These are phyloP conservation scores for Tolypocladium cylindrosporum DNA, from an alignment of 2,329 filamentous ascomycete genomes.

Conservation along the genomic window DNA sequence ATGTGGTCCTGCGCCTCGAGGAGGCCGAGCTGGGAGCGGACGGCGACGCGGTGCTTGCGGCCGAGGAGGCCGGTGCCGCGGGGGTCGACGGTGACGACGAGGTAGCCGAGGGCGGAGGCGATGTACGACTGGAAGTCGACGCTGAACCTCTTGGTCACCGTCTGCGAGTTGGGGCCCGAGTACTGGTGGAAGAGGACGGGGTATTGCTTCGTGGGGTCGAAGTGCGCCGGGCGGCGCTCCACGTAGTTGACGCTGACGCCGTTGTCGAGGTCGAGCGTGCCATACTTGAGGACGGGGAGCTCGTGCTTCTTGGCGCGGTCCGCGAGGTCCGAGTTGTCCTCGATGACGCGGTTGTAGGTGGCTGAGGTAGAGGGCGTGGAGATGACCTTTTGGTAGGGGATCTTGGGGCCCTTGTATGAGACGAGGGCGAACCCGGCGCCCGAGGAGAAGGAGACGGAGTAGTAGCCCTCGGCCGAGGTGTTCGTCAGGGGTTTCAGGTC, in stretches of 20 bases:
- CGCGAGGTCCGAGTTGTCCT: constrained; percentile 65
- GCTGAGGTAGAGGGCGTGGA: constrained; percentile 63
- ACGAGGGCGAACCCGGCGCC: constrained; percentile 77
- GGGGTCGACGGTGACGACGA: constrained; percentile 90
- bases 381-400: constrained; percentile 87
- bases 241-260: constrained; percentile 62
- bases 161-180: constrained; percentile 87
- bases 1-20: constrained; percentile 90
- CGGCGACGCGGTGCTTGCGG: constrained; percentile 68
- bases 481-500: constrained; percentile 66
- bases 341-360: constrained; percentile 59
- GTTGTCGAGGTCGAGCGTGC: constrained; percentile 71
- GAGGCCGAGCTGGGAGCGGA: constrained; percentile 75
- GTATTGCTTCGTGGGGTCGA: constrained; percentile 73
- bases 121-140: constrained; percentile 90
- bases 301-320: constrained; percentile 65
- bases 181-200: constrained; percentile 94
- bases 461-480: constrained; percentile 64
- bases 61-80: constrained; percentile 88
- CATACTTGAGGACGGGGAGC: constrained; percentile 72
- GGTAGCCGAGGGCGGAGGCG: constrained; percentile 75
- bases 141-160: constrained; percentile 67
- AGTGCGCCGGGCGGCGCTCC: constrained; percentile 84
- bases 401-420: constrained; percentile 69
- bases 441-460: constrained; percentile 72